phyloP scores from a whole-genome alignment of 2,329 filamentous ascomycete genomes.

The Cladosporium cucumerinum region DNA sequence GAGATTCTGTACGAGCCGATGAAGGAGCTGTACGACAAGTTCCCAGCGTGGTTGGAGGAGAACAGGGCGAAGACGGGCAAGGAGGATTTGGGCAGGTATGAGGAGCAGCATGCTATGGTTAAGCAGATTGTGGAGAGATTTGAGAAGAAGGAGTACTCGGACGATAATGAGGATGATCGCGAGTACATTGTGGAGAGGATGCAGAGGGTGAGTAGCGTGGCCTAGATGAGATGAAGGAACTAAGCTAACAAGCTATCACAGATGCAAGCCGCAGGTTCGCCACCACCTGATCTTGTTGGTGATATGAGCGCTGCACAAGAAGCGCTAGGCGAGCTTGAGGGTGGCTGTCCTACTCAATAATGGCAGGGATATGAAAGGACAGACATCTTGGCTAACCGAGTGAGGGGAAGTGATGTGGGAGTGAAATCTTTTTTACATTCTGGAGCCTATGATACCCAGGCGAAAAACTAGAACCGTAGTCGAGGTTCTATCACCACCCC shows the following conservation, averaged over 20 bases:
- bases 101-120: slow-evolving; percentile 75
- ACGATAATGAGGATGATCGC: slow-evolving; percentile 75
- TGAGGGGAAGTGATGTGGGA: neutral
- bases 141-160: slow-evolving; percentile 74
- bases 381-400: neutral
- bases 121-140: slow-evolving; percentile 86
- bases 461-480: slow-evolving; percentile 1
- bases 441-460: slow-evolving; percentile 17
- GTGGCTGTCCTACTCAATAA: slow-evolving; percentile 62
- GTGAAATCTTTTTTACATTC: slow-evolving; percentile 9
- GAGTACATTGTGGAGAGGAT: slow-evolving; percentile 96
- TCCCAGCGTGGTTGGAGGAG: slow-evolving; percentile 80
- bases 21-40: slow-evolving; percentile 94
- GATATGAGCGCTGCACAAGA: slow-evolving; percentile 84
- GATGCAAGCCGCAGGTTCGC: slow-evolving; percentile 96
- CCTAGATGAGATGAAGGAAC: neutral
- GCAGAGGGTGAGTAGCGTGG: slow-evolving; percentile 71
- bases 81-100: slow-evolving; percentile 75
- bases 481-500: neutral
- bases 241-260: slow-evolving; percentile 38
- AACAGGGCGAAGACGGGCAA: slow-evolving; percentile 68
- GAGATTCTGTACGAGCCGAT: slow-evolving; percentile 98
- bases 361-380: neutral
- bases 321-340: slow-evolving; percentile 52
- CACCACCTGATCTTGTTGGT: slow-evolving; percentile 84